phyloP scores from a whole-genome alignment of 2,329 filamentous ascomycete species.

The Aspergillus aculeatus region DNA sequence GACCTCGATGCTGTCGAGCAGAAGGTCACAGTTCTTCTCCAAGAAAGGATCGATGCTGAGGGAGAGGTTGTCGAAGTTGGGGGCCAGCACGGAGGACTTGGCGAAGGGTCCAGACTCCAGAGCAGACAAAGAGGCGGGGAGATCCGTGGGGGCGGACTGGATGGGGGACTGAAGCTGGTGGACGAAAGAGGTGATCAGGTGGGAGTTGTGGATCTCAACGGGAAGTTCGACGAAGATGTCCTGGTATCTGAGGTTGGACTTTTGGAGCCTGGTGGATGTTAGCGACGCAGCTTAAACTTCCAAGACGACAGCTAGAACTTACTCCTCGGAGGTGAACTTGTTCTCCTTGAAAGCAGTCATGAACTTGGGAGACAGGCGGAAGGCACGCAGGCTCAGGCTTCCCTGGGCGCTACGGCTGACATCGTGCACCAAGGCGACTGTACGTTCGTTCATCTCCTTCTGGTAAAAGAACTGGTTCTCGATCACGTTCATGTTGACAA shows the following conservation, averaged over 20 bases:
- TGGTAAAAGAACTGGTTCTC: slow-evolving; percentile 99
- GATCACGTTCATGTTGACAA: slow-evolving; percentile 89
- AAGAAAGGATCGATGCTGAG: slow-evolving; percentile 96
- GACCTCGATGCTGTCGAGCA: slow-evolving; percentile 93
- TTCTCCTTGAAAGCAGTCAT: slow-evolving; percentile 91
- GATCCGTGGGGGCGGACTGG: slow-evolving; percentile 65
- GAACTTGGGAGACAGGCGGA: slow-evolving; percentile 82
- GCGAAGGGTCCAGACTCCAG: slow-evolving; percentile 64
- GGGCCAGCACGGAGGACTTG: slow-evolving; percentile 68
- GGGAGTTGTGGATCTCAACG: slow-evolving; percentile 90
- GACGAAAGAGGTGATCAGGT: slow-evolving; percentile 91
- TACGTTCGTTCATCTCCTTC: slow-evolving; percentile 82
- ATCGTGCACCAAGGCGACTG: slow-evolving; percentile 88
- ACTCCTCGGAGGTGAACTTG: slow-evolving; percentile 97
- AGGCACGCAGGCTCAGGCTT: slow-evolving; percentile 82
- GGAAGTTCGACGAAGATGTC: slow-evolving; percentile 92
- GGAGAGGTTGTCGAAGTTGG: slow-evolving; percentile 85
- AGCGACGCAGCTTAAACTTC: slow-evolving; percentile 11
- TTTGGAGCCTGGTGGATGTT: slow-evolving; percentile 69
- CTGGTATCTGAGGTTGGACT: slow-evolving; percentile 88
- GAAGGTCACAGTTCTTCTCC: slow-evolving; percentile 95
- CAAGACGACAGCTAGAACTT: slow-evolving; percentile 36
- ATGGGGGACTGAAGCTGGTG: slow-evolving; percentile 79
- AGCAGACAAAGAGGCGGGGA: slow-evolving; percentile 76
- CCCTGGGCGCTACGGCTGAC: slow-evolving; percentile 94